Percentiles rank a stretch among this genome's conserved stretches.
phyloP scores from a whole-genome alignment of 164 flowering plant species.

The Vitis rupestris region DNA sequence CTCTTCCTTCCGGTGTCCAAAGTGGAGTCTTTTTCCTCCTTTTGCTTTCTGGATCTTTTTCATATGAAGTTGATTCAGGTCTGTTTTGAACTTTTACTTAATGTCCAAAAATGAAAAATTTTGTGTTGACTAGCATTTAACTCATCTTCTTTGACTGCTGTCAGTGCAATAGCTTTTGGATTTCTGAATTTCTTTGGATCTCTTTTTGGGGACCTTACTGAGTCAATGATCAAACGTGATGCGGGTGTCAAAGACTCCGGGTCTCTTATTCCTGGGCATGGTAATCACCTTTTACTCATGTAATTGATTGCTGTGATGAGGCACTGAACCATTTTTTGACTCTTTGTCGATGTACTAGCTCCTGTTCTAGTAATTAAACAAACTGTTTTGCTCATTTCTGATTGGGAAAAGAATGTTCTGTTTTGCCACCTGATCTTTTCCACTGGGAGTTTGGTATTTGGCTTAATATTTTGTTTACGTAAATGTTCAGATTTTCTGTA shows the following conservation, averaged over 20 bases:
- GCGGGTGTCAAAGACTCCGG: slow-evolving; percentile 99
- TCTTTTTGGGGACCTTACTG: slow-evolving; percentile 90
- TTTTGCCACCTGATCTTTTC: no score
- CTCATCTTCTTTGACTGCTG: slow-evolving; percentile 9
- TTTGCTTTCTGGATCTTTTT: not conserved
- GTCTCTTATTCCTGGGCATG: slow-evolving; percentile 95
- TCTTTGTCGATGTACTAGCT: not conserved
- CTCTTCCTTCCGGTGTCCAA: not conserved
- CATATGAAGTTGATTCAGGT: no score
- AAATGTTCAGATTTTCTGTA: no score
- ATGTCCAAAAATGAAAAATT: no score
- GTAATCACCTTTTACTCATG: slow-evolving; percentile 33
- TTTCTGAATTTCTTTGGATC: slow-evolving; percentile 85
- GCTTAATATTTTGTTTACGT: no score
- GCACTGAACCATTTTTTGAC: not conserved
- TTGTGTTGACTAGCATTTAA: not conserved
- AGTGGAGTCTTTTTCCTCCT: not conserved
- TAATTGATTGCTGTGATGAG: not conserved
- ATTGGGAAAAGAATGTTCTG: no score
- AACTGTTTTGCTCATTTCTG: no score
- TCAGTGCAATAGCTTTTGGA: slow-evolving; percentile 80
- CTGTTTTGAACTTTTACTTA: not conserved
- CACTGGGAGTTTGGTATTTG: no score
- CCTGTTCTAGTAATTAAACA: not conserved
- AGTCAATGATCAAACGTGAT: slow-evolving; percentile 97